A percentile compares a stretch with the other conserved stretches of the same genome.
These are phyloP conservation scores for Musa balbisiana DNA, from an alignment of 202 grass and related monocot genomes.

Conservation along the genomic window DNA sequence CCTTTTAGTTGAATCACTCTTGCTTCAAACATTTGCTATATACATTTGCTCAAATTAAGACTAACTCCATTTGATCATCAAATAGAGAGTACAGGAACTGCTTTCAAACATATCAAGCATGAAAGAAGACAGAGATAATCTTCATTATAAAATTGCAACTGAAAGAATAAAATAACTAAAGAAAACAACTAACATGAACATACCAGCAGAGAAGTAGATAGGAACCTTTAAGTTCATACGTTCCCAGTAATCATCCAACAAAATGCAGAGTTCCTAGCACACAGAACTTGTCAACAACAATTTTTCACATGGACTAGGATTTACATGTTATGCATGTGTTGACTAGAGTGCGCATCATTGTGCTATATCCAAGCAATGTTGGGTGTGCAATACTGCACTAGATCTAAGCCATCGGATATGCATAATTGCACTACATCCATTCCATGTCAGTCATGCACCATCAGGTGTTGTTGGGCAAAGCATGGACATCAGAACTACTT, in stretches of 20 bases:
- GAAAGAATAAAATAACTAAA: neutral
- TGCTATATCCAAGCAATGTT: too few species aligned
- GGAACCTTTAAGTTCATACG: constrained; percentile 76
- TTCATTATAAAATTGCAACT: neutral
- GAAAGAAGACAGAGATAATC: neutral
- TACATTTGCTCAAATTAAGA: too few species aligned
- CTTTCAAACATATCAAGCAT: neutral
- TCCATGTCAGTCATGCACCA: too few species aligned
- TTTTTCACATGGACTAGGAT: neutral
- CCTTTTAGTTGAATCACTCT: too few species aligned
- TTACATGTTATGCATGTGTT: neutral
- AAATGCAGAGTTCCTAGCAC: constrained; percentile 78
- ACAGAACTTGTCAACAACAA: constrained; percentile 8
- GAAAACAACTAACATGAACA: constrained; percentile 3
- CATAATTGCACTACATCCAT: too few species aligned
- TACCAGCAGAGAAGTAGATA: constrained; percentile 96
- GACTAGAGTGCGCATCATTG: neutral
- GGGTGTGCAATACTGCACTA: too few species aligned
- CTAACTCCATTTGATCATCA: too few species aligned
- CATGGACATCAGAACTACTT: too few species aligned
- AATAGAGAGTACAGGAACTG: neutral
- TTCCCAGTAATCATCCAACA: constrained; percentile 97
- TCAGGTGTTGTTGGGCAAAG: too few species aligned
- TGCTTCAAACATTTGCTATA: too few species aligned
- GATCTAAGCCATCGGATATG: too few species aligned